phyloP scores from a whole-genome alignment of 1,284 basidiomycete species.

The Mycena sp. region DNA sequence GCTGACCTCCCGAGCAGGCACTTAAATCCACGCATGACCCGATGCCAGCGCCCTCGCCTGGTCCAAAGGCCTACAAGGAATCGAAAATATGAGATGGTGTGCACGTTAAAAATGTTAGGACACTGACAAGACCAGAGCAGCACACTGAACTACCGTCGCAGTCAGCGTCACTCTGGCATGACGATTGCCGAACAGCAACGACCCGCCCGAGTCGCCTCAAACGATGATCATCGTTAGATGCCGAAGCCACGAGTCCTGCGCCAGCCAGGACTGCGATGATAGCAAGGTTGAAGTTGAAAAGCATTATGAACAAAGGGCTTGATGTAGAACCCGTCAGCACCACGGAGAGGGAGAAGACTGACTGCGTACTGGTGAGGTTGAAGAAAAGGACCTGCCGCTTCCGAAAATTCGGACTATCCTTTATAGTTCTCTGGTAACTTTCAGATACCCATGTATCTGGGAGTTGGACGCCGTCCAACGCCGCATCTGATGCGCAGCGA shows the following conservation, averaged over 20 bases:
- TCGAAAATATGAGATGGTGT: no score
- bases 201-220: neutral
- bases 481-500: no score
- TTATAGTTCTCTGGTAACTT: no score
- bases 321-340: no score
- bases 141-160: neutral
- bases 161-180: neutral
- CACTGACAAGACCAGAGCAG: conserved; percentile 7
- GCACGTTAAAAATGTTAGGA: no score
- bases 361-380: no score
- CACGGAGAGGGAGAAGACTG: no score
- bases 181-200: neutral
- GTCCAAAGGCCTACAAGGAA: neutral
- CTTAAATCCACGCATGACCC: neutral
- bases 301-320: no score
- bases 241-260: neutral
- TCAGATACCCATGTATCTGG: no score
- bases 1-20: neutral
- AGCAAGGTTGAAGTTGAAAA: neutral
- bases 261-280: neutral
- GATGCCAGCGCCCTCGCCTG: neutral
- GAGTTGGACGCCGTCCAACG: no score
- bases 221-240: neutral
- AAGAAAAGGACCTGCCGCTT: no score
- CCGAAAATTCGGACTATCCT: no score